Evolutionary conservation across 768 basidiomycete genomes (phyloP), one percentile per base, ranked within the genome.

Genomic region (Psilocybe tampanensis): DNA sequence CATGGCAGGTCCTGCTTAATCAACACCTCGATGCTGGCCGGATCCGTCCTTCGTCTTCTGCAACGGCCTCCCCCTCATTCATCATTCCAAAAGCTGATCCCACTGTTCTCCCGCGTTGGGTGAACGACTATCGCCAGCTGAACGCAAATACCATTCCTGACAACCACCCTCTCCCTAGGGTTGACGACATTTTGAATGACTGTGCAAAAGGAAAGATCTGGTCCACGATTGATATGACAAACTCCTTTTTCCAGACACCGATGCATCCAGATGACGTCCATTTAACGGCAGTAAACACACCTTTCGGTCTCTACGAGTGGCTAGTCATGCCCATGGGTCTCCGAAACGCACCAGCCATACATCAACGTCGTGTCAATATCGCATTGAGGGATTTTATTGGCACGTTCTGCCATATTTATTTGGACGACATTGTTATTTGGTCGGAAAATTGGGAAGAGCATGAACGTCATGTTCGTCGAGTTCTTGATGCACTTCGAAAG

Each of bases 361-460:
- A 69, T 13, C 65, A 68, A 43, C 36, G 66, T 0, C 56, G 70
- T 0, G 72, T 80, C 47, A 74, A 67, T 2, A 50, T 57, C 2
- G 74, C 76, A 0, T 64, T 83, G 0, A 44, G 60, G 0, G 57
- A 67, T 0, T 63, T 64, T 11, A 70, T 83, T 23, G 77, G 80
- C 0, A 63, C 65, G 1, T 71, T 80, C 44, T 76, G 76, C 49
- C 74, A 80, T 53, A 69, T 78, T 0, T 81, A 81, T 55, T 63
- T 81, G 0, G 76, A 82, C 52, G 72, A 80, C 49, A 76, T 80
- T 41, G 64, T 81, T 13, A 77, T 80, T 22, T 81, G 75, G 73
- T 82, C 77, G 0, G 9, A 76, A 0, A 57, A 64, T 0, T 17
- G 74, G 0, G 72, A 72, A 3, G 72, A 77, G 48, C 78, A 80